Conservation (phyloP, 2,329 filamentous ascomycete species). For the Fusarium decemcellulare region DNA sequence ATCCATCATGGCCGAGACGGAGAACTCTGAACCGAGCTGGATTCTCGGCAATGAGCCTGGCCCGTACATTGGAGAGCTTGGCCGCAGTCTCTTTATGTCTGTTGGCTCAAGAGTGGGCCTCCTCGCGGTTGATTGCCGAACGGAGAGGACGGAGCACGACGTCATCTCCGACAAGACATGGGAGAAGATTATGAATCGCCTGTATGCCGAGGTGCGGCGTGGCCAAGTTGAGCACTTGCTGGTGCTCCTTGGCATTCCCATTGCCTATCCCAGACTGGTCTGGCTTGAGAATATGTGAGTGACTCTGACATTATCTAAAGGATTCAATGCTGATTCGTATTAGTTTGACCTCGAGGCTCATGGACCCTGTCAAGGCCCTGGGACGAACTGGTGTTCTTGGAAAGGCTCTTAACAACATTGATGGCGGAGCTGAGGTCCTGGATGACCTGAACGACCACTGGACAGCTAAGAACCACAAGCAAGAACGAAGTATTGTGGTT, state of each 20-base stretch:
- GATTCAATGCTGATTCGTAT: constrained; percentile 49
- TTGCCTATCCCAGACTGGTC: constrained; percentile 83
- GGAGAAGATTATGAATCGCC: constrained; percentile 87
- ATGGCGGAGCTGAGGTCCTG: constrained; percentile 91
- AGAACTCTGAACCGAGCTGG: constrained; percentile 92
- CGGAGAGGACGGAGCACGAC: constrained; percentile 87
- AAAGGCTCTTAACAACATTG: constrained; percentile 87
- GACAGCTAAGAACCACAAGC: constrained; percentile 96
- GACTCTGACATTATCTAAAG: not conserved
- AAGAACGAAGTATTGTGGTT: constrained; percentile 87
- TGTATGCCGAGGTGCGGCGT: constrained; percentile 84
- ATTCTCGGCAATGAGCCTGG: constrained; percentile 83
- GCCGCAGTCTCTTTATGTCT: constrained; percentile 87
- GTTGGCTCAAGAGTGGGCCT: constrained; percentile 86
- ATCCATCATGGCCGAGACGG: constrained; percentile 84
- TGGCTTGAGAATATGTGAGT: constrained; percentile 80
- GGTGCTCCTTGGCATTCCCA: constrained; percentile 86
- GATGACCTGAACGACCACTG: constrained; percentile 97
- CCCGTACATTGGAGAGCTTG: constrained; percentile 90
- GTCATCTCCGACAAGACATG: constrained; percentile 87
- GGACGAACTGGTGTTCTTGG: constrained; percentile 87
- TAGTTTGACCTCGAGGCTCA: constrained; percentile 84
- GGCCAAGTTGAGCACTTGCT: constrained; percentile 92
- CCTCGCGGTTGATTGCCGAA: constrained; percentile 90
- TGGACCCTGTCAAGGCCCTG: constrained; percentile 91